phyloP scores from a whole-genome alignment of 371 early-diverging fungal genomes.

The Mucor plumbeus region DNA sequence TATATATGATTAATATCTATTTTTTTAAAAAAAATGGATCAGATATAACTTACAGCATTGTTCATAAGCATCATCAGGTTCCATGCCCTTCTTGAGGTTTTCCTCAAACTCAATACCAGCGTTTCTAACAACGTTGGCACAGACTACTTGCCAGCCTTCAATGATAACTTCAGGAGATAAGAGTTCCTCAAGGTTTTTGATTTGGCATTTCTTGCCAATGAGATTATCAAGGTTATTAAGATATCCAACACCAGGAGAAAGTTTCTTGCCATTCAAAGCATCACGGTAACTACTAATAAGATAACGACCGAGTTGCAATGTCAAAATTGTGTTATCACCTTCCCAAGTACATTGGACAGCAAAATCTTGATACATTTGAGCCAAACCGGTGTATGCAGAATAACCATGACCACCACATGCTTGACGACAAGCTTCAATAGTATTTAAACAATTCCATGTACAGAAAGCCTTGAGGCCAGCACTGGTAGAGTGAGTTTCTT shows the following conservation, averaged over 20 bases:
- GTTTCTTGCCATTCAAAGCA: slow-evolving; percentile 74
- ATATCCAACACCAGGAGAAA: slow-evolving; percentile 85
- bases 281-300: slow-evolving; percentile 84
- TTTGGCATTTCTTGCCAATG: slow-evolving; percentile 60
- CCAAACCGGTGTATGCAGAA: slow-evolving; percentile 89
- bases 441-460: slow-evolving; percentile 88
- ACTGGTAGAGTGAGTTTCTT: slow-evolving; percentile 91
- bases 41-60: slow-evolving; percentile 57
- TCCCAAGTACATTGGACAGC: slow-evolving; percentile 96
- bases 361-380: slow-evolving; percentile 87
- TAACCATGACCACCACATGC: slow-evolving; percentile 94
- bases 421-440: slow-evolving; percentile 92
- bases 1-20: too few species aligned
- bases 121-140: slow-evolving; percentile 83
- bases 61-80: slow-evolving; percentile 86
- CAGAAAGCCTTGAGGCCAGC: slow-evolving; percentile 96
- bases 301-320: slow-evolving; percentile 90
- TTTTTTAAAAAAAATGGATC: too few species aligned
- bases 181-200: slow-evolving; percentile 61
- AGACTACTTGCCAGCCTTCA: slow-evolving; percentile 86
- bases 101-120: slow-evolving; percentile 82
- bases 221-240: slow-evolving; percentile 65
- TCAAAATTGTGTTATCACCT: slow-evolving; percentile 90
- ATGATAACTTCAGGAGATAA: slow-evolving; percentile 67
- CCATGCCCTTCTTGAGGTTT: slow-evolving; percentile 69